These are phyloP conservation scores for Sugiyamaella sp. DNA, from an alignment of 1,139 yeast species.

Conservation along the genomic window DNA sequence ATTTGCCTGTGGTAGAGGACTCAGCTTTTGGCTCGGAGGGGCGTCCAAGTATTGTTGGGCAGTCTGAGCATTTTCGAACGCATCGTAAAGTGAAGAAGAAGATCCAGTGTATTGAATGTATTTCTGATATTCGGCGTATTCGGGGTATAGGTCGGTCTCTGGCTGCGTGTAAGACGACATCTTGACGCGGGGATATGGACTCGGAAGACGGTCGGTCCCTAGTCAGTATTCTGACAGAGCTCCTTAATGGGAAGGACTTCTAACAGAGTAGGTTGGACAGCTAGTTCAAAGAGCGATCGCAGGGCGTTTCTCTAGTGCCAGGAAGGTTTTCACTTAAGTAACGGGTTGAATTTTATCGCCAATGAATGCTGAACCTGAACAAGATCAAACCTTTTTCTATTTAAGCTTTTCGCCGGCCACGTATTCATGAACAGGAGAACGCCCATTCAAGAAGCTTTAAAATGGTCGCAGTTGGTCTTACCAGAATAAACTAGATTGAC, in stretches of 20 bases:
- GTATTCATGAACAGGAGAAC: not conserved
- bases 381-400: not conserved
- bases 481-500: not conserved
- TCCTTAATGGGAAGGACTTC: too few species aligned
- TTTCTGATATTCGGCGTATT: conserved; percentile 22
- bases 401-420: not conserved
- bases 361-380: not conserved
- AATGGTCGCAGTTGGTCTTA: not conserved
- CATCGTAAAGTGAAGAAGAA: conserved; percentile 27
- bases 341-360: not conserved
- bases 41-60: conserved; percentile 41
- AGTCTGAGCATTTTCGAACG: conserved; percentile 43
- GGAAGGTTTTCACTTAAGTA: not conserved
- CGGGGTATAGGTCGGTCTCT: conserved; percentile 17
- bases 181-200: not conserved
- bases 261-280: too few species aligned
- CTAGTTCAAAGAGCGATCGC: too few species aligned
- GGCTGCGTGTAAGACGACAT: conserved; percentile 3
- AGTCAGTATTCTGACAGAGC: too few species aligned
- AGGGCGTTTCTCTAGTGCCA: too few species aligned
- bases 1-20: not conserved
- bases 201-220: too few species aligned
- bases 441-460: not conserved
- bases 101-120: conserved; percentile 14
- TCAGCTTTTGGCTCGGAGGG: conserved; percentile 29